Evolutionary conservation across 495 filamentous ascomycete species (phyloP).

Genomic region (Cairneyella variabilis): DNA sequence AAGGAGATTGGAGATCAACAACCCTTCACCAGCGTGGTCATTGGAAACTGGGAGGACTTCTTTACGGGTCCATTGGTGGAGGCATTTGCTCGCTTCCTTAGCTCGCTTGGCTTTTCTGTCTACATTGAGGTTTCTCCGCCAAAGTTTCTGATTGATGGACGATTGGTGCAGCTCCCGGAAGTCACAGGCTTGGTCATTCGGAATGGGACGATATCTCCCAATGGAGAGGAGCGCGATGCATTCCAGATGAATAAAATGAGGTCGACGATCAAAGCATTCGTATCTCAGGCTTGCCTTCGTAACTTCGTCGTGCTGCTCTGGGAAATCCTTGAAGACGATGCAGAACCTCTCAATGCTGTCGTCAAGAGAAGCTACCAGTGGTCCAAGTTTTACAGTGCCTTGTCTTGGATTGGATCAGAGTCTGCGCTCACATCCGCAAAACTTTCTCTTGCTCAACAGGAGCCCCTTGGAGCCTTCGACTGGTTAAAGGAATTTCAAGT

Average conservation of each 20-base stretch:
- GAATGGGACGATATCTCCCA: conserved; percentile 41
- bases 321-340: conserved; percentile 52
- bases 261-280: conserved; percentile 49
- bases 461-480: conserved; percentile 54
- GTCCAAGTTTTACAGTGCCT: conserved; percentile 53
- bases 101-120: conserved; percentile 37
- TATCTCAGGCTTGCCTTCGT: conserved; percentile 46
- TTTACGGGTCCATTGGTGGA: conserved; percentile 30
- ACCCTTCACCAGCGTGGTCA: conserved; percentile 41
- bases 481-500: conserved; percentile 52
- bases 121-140: conserved; percentile 49
- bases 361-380: conserved; percentile 49
- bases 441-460: conserved; percentile 30
- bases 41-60: conserved; percentile 46
- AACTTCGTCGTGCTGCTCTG: conserved; percentile 45
- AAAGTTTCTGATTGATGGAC: conserved; percentile 34
- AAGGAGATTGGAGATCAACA: conserved; percentile 20
- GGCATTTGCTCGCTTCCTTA: conserved; percentile 34
- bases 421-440: conserved; percentile 32
- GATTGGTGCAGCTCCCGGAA: conserved; percentile 29
- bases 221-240: conserved; percentile 44
- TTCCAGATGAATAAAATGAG: conserved; percentile 40
- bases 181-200: conserved; percentile 38
- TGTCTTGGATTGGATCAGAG: conserved; percentile 46
- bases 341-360: conserved; percentile 44